Percentiles rank a stretch among this genome's conserved stretches.
Evolutionary conservation across 1,139 yeast genomes (phyloP).

Genomic region (Lodderomyces oxycetoniae): DNA sequence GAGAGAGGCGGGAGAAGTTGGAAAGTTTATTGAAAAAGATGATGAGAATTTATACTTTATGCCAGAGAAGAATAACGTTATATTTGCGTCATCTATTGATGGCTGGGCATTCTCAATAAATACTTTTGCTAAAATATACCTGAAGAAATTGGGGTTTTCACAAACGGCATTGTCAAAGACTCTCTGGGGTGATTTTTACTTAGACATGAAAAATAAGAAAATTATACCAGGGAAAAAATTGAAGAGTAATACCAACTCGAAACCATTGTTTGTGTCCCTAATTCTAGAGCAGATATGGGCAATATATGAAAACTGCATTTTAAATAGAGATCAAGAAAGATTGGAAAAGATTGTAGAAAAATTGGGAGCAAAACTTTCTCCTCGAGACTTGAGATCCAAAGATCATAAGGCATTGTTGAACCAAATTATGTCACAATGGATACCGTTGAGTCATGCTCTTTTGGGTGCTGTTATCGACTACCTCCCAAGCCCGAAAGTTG

Average conservation of each 20-base stretch:
- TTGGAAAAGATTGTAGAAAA: conserved; percentile 71
- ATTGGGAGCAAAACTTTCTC: conserved; percentile 61
- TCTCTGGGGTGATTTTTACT: conserved; percentile 92
- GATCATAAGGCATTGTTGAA: conserved; percentile 63
- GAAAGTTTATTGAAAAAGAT: conserved; percentile 66
- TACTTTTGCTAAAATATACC: conserved; percentile 84
- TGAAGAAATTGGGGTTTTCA: conserved; percentile 79
- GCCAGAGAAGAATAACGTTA: conserved; percentile 86
- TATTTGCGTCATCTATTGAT: conserved; percentile 91
- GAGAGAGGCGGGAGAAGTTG: conserved; percentile 60
- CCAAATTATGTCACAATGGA: conserved; percentile 87
- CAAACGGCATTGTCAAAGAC: conserved; percentile 75
- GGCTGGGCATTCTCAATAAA: conserved; percentile 97
- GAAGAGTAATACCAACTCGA: conserved; percentile 43
- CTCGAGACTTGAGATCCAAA: conserved; percentile 76
- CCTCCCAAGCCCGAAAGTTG: conserved; percentile 74
- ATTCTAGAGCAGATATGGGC: conserved; percentile 93
- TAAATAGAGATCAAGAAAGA: conserved; percentile 65
- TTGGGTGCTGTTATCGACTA: conserved; percentile 79
- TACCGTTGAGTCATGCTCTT: conserved; percentile 85
- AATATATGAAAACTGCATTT: conserved; percentile 66
- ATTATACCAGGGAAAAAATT: conserved; percentile 58
- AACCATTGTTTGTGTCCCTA: conserved; percentile 83
- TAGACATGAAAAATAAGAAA: conserved; percentile 86
- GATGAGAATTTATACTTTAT: conserved; percentile 85